These are phyloP conservation scores for Sonneratia alba DNA, from an alignment of 345 rosid genomes.

Conservation along the genomic window DNA sequence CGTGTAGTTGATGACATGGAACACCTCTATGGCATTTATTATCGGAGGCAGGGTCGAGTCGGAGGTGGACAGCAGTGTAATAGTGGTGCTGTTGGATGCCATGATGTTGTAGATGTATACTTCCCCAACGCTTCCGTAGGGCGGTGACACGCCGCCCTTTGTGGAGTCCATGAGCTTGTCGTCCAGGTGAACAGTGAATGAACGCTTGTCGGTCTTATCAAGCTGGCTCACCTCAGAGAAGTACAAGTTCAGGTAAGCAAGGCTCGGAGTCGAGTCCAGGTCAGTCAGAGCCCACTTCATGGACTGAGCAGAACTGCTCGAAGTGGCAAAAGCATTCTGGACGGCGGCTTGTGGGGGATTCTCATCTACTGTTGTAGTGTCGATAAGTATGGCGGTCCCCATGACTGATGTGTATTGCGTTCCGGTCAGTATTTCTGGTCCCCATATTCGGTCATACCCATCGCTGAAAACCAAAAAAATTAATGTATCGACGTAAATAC, in stretches of 20 bases:
- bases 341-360: slow-evolving; percentile 25
- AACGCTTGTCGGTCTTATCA: slow-evolving; percentile 22
- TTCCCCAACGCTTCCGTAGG: slow-evolving; percentile 20
- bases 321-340: slow-evolving; percentile 23
- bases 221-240: slow-evolving; percentile 37
- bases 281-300: background rate
- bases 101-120: slow-evolving; percentile 3
- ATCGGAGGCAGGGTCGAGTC: slow-evolving; percentile 41
- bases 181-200: slow-evolving; percentile 19
- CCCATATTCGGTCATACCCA: slow-evolving; percentile 33
- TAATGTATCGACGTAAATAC: background rate
- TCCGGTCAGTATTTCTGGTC: slow-evolving; percentile 11
- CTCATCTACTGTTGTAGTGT: slow-evolving; percentile 11
- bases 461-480: slow-evolving; percentile 15
- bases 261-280: background rate
- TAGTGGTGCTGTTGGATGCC: slow-evolving; percentile 20
- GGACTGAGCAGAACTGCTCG: slow-evolving; percentile 9
- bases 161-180: background rate
- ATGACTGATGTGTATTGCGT: slow-evolving; percentile 10
- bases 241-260: slow-evolving; percentile 21
- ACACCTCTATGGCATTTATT: slow-evolving; percentile 38
- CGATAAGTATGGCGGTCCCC: slow-evolving; percentile 7
- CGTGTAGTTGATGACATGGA: slow-evolving; percentile 15
- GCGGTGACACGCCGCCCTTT: slow-evolving; percentile 16
- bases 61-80: slow-evolving; percentile 23